Percentiles rank a stretch among this genome's conserved stretches.
Evolutionary conservation across 1,284 basidiomycete species (phyloP).

Genomic region (Wolfiporia cocos): DNA sequence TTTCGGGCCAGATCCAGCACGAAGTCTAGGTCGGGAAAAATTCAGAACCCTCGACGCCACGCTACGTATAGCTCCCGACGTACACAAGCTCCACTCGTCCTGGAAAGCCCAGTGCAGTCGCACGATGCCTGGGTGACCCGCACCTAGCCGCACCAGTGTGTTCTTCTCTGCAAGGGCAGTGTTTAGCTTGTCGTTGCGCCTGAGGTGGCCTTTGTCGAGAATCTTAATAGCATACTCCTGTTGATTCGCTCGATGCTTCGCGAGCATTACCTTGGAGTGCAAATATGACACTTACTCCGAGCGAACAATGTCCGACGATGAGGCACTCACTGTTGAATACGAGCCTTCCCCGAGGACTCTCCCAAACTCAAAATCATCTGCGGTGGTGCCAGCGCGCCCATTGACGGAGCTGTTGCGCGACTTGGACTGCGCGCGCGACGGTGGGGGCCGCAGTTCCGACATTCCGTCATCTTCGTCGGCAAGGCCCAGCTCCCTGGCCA

Average conservation of each 20-base stretch:
- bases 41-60: slow-evolving; percentile 5
- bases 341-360: slow-evolving; percentile 72
- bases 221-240: slow-evolving; percentile 74
- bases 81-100: slow-evolving; percentile 80
- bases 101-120: slow-evolving; percentile 81
- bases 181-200: slow-evolving; percentile 58
- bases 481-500: slow-evolving; percentile 52
- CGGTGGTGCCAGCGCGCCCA: slow-evolving; percentile 32
- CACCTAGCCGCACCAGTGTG: slow-evolving; percentile 53
- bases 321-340: slow-evolving; percentile 62
- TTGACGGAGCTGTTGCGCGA: slow-evolving; percentile 44
- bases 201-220: slow-evolving; percentile 70
- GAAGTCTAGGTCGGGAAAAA: slow-evolving; percentile 57
- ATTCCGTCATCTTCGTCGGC: slow-evolving; percentile 28
- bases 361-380: slow-evolving; percentile 67
- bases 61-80: too few relatives aligned
- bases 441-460: slow-evolving; percentile 23
- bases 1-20: slow-evolving; percentile 88
- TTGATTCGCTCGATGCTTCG: slow-evolving; percentile 47
- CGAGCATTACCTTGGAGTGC: slow-evolving; percentile 50
- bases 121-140: slow-evolving; percentile 79
- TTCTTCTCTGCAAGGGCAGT: slow-evolving; percentile 65
- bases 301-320: too few relatives aligned
- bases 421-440: slow-evolving; percentile 30
- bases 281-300: neutral